Base-by-base conservation (phyloP, 2,329 filamentous ascomycete genomes). In the Aspergillus ochraceoroseus region DNA sequence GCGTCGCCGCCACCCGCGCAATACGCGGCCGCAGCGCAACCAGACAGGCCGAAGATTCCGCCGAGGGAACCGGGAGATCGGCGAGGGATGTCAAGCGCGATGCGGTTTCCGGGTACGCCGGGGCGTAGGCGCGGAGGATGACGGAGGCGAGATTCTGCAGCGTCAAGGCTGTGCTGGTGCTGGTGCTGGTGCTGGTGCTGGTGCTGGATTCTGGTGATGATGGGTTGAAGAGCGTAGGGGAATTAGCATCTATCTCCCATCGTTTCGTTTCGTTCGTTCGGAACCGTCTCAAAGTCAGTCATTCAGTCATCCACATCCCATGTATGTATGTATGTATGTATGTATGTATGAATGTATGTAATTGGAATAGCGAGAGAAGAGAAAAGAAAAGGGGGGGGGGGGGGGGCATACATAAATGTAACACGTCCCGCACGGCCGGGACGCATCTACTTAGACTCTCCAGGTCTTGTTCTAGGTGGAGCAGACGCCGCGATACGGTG, bases 21-120 rank as follows among this genome's bases (percentile, higher is more conserved):
- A 73, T 46, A 8, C 64, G 59, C n/a, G 69, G 67, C 36, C 64
- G 60, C 12, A 72, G 56, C 32, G 65, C 57, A 34, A 70, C 61
- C 9, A 73, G 52, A 4, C 64, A 52, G 5, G 66, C 60, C 4
- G 70, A 72, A 17, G 58, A 53, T 28, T 60, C 48, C 4, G 68
- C 65, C 14, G 67, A 59, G 0, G 70, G 70, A 11, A 72, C 61
- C 2, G 67, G 68, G 1, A 72, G 58, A 43, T 72, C 70, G 37
- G 71, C 65, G 8, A 73, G 56, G 0, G 70, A 71, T n/a, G 66
- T 66, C 1, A 73, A 62, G 2, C 68, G 63, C 1, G 70, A 71
- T 4, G 69, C 63, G 4, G 70, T 72, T 51, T 70, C 67, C 11
- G 69, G 68, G 47, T 67, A 72, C 4, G 67, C 58, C 9, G 68